These are phyloP conservation scores for Puccinia horiana DNA, from an alignment of 1,284 basidiomycete species.

Conservation along the genomic window DNA sequence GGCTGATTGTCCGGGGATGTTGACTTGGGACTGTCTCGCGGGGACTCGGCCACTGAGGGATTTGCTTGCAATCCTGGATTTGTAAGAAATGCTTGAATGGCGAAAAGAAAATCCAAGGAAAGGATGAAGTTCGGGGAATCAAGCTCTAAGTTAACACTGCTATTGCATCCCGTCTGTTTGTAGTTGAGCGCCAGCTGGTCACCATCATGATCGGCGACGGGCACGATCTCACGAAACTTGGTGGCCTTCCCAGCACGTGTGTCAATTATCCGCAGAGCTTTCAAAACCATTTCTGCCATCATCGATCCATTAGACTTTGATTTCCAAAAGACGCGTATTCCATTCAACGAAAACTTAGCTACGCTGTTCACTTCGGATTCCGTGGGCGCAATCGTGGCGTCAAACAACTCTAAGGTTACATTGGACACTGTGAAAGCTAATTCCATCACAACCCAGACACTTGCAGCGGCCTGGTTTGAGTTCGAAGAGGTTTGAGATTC, in stretches of 20 bases:
- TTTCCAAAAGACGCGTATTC: constrained; percentile 78
- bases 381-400: constrained; percentile 67
- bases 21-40: constrained; percentile 23
- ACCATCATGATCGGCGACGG: constrained; percentile 80
- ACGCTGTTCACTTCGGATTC: constrained; percentile 76
- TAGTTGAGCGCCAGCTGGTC: constrained; percentile 95
- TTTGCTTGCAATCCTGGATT: constrained; percentile 64
- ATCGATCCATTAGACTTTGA: constrained; percentile 77
- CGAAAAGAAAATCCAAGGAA: constrained; percentile 87
- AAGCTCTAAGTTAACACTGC: constrained; percentile 79
- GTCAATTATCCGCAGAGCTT: constrained; percentile 88
- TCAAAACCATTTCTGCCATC: constrained; percentile 82
- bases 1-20: background rate
- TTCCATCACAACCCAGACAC: constrained; percentile 71
- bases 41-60: constrained; percentile 4
- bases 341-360: constrained; percentile 78
- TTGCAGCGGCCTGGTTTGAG: constrained; percentile 65
- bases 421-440: constrained; percentile 73
- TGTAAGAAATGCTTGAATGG: constrained; percentile 80
- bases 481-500: background rate
- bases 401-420: constrained; percentile 90
- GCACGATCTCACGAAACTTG: constrained; percentile 92
- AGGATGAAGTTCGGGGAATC: constrained; percentile 94
- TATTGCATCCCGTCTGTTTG: constrained; percentile 68
- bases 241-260: constrained; percentile 74